phyloP scores from a whole-genome alignment of 2,329 filamentous ascomycete genomes.

The Aspergillus pseudonomiae region DNA sequence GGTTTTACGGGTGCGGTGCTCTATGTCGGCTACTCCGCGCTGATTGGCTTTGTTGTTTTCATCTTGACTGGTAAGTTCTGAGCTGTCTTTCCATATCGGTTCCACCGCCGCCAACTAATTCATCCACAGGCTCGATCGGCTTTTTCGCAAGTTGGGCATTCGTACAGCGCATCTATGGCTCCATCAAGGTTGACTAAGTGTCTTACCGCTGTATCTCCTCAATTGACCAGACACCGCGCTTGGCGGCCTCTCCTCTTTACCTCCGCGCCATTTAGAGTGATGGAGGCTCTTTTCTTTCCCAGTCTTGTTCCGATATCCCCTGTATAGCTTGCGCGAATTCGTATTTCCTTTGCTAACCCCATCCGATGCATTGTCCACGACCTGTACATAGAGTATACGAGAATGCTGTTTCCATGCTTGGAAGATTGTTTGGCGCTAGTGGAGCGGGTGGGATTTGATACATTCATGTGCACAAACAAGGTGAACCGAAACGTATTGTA shows the following conservation, averaged over 20 bases:
- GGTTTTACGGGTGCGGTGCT: slow-evolving; percentile 84
- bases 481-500: neutral
- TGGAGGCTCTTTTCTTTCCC: neutral
- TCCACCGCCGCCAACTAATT: neutral
- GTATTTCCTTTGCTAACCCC: neutral
- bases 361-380: slow-evolving; percentile 6
- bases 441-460: neutral
- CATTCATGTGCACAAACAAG: neutral
- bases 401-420: slow-evolving; percentile 15
- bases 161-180: slow-evolving; percentile 88
- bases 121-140: slow-evolving; percentile 79
- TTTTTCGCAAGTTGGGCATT: slow-evolving; percentile 96
- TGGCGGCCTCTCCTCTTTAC: neutral
- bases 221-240: neutral
- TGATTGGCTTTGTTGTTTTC: slow-evolving; percentile 90
- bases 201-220: neutral
- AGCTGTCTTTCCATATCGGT: neutral
- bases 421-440: slow-evolving; percentile 9
- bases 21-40: slow-evolving; percentile 87
- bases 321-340: slow-evolving; percentile 12
- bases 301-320: slow-evolving; percentile 10
- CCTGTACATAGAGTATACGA: slow-evolving; percentile 21
- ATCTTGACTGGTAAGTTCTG: slow-evolving; percentile 80
- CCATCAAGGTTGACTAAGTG: slow-evolving; percentile 91
- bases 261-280: slow-evolving; percentile 2